A percentile compares a stretch with the other conserved stretches of the same genome.
These are phyloP conservation scores for Calophaca sinica DNA, from an alignment of 306 rosid genomes.

Conservation along the genomic window DNA sequence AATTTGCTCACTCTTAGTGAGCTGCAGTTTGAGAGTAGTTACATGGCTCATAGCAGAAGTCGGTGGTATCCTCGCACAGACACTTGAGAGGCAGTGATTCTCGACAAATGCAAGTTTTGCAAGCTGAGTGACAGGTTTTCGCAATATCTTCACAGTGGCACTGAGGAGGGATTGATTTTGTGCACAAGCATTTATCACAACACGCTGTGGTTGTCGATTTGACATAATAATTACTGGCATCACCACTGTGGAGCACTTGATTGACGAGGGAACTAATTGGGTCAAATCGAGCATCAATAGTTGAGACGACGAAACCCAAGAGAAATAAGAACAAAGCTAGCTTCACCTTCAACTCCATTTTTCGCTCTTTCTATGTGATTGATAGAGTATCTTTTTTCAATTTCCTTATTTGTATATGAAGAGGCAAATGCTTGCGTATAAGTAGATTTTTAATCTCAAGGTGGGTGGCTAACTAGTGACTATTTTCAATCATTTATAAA, in stretches of 20 bases:
- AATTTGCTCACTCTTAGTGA: not conserved
- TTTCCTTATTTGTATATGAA: not conserved
- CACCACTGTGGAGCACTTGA: conserved; percentile 2
- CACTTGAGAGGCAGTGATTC: conserved; percentile 10
- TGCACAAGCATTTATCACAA: conserved; percentile 4
- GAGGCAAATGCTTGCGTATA: not conserved
- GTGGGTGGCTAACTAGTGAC: too few species aligned
- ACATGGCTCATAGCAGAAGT: conserved; percentile 30
- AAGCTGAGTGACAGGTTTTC: conserved; percentile 36
- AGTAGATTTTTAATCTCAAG: too few species aligned
- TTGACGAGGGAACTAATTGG: not conserved
- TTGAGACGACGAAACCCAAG: not conserved
- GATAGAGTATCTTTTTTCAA: too few species aligned
- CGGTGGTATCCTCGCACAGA: conserved; percentile 4
- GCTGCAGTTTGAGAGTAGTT: not conserved
- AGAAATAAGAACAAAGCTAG: not conserved
- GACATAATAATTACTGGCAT: too few species aligned
- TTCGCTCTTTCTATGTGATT: not conserved
- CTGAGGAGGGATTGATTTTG: conserved; percentile 8
- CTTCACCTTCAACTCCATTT: conserved; percentile 33
- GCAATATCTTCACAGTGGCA: not conserved
- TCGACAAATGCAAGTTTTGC: not conserved
- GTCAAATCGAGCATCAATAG: conserved; percentile 41
- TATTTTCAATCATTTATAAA: too few species aligned
- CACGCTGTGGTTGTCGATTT: conserved; percentile 23